A percentile compares a stretch with the other conserved stretches of the same genome.
These are phyloP conservation scores for Gossypium arboreum DNA, from an alignment of 345 rosid species.

Conservation along the genomic window DNA sequence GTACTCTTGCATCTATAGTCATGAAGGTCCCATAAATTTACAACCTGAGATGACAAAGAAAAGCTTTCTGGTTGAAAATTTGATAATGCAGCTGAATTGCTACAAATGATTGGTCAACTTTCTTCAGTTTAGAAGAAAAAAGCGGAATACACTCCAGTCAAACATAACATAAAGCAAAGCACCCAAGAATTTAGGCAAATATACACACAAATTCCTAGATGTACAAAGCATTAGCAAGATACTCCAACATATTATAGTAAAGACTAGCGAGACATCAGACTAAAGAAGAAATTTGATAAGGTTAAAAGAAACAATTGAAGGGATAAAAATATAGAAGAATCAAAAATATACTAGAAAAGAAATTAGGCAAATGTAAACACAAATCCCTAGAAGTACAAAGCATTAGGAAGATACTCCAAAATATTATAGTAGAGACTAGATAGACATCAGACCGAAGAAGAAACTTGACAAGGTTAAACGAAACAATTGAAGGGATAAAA, in stretches of 20 bases:
- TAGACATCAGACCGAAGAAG: neutral
- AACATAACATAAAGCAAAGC: conserved; percentile 3
- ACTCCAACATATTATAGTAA: neutral
- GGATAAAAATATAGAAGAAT: neutral
- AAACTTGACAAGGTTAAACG: neutral
- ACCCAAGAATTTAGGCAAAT: neutral
- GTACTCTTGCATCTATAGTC: conserved; percentile 68
- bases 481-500: neutral
- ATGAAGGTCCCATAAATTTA: conserved; percentile 87
- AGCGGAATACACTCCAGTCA: neutral
- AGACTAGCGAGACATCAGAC: neutral
- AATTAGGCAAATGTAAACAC: too few relatives aligned
- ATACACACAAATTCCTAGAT: neutral
- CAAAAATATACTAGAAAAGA: neutral
- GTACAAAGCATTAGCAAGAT: conserved; percentile 3
- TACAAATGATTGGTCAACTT: neutral
- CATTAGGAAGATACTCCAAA: neutral
- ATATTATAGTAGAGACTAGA: neutral
- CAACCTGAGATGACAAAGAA: conserved; percentile 55
- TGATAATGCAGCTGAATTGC: neutral
- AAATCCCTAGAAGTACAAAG: too few relatives aligned
- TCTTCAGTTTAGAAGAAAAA: neutral
- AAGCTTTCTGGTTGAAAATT: conserved; percentile 10
- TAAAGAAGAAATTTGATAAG: neutral
- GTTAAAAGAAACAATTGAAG: neutral